These are phyloP conservation scores for Kwoniella dendrophila DNA, from an alignment of 768 basidiomycete genomes.

Conservation along the genomic window DNA sequence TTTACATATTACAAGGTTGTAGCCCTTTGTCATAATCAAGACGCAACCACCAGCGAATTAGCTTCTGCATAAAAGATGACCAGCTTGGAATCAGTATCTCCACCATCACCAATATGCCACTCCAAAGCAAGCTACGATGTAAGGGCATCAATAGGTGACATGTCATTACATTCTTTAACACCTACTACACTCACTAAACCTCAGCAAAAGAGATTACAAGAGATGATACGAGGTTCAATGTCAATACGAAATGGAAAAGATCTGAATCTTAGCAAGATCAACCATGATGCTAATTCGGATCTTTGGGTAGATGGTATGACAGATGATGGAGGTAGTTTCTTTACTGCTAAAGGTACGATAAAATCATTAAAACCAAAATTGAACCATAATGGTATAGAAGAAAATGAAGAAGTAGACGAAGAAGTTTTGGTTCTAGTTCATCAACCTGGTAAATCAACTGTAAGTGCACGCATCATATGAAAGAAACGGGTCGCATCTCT, in stretches of 20 bases:
- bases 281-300: background rate
- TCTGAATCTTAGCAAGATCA: no score
- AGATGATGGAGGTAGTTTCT: constrained; percentile 22
- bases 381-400: background rate
- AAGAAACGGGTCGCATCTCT: background rate
- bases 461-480: no score
- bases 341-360: constrained; percentile 17
- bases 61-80: no score
- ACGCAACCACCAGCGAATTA: no score
- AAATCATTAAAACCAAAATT: constrained; percentile 1
- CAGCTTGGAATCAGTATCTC: background rate
- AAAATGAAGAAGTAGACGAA: constrained; percentile 8
- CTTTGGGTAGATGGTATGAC: constrained; percentile 7
- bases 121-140: background rate
- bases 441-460: background rate
- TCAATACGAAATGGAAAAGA: background rate
- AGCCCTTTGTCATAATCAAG: no score
- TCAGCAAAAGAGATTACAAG: constrained; percentile 12
- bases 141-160: background rate
- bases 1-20: no score
- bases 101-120: constrained; percentile 6
- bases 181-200: constrained; percentile 15
- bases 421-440: constrained; percentile 16
- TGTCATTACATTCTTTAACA: constrained; percentile 16
- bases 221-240: constrained; percentile 13